These are phyloP conservation scores for Saccharomycopsis lassenensis DNA, from an alignment of 805 yeast species.

Conservation along the genomic window DNA sequence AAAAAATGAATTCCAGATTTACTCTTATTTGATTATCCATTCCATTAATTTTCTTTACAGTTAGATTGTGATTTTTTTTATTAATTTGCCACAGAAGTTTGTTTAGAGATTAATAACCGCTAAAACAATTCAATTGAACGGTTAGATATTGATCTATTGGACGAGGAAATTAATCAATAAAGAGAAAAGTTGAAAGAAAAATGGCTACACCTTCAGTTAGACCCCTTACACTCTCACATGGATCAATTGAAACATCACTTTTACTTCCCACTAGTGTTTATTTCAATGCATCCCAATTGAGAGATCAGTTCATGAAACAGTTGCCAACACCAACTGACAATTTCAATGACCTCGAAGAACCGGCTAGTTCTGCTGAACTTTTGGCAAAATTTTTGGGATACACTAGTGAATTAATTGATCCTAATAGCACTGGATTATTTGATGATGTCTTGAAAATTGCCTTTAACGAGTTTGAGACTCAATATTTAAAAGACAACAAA, in stretches of 20 bases:
- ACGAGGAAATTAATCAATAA: no score
- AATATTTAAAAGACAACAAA: constrained; percentile 54
- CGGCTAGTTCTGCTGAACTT: constrained; percentile 75
- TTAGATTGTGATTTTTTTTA: no score
- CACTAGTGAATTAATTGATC: constrained; percentile 39
- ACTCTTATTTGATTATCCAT: no score
- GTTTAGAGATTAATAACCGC: no score
- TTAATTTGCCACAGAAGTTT: no score
- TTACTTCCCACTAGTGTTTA: constrained; percentile 76
- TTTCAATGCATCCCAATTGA: constrained; percentile 74
- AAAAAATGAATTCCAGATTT: no score
- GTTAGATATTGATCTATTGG: no score
- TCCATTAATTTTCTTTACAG: no score
- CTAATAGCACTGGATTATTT: constrained; percentile 40
- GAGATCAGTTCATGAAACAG: constrained; percentile 70
- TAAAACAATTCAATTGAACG: no score
- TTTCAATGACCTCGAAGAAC: constrained; percentile 78
- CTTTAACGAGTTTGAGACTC: constrained; percentile 73
- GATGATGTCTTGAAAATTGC: constrained; percentile 61
- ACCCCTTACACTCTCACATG: constrained; percentile 78
- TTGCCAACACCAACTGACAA: constrained; percentile 79
- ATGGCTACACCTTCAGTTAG: constrained; percentile 37
- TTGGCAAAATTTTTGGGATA: constrained; percentile 76
- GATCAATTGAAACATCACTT: constrained; percentile 78
- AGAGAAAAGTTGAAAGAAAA: no score